Evolutionary conservation across 352 stramenopile species (phyloP).

Genomic region (Globisporangium yorkense): DNA sequence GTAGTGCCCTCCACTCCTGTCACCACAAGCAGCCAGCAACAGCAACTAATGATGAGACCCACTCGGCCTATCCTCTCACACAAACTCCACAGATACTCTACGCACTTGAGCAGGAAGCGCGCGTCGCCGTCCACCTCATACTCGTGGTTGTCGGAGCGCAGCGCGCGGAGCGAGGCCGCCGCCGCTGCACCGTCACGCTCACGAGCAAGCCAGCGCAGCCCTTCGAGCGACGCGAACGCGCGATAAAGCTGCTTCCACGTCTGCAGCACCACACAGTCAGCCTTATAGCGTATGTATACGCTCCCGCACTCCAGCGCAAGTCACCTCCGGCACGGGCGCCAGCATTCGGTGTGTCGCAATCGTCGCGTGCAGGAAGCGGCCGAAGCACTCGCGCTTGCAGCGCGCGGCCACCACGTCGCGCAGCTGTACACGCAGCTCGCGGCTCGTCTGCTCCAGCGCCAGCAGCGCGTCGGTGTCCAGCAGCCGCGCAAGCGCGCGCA

Average conservation of each 20-base stretch:
- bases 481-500: slow-evolving; percentile 22
- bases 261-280: slow-evolving; percentile 6
- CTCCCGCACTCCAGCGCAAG: too few relatives aligned
- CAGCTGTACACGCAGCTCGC: slow-evolving; percentile 9
- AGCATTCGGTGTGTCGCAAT: slow-evolving; percentile 64
- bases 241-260: slow-evolving; percentile 58
- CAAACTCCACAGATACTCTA: background rate
- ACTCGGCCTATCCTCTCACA: background rate
- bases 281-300: background rate
- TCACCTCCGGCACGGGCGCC: slow-evolving; percentile 36
- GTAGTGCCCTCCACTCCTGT: slow-evolving; percentile 65
- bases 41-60: background rate
- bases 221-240: slow-evolving; percentile 30
- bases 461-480: slow-evolving; percentile 41
- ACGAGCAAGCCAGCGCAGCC: slow-evolving; percentile 39
- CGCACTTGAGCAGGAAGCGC: slow-evolving; percentile 42
- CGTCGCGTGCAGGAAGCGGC: slow-evolving; percentile 45
- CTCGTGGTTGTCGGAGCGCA: slow-evolving; percentile 71
- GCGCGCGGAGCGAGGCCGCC: slow-evolving; percentile 42
- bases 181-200: slow-evolving; percentile 36
- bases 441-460: slow-evolving; percentile 24
- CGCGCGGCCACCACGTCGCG: slow-evolving; percentile 19
- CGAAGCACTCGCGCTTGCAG: slow-evolving; percentile 68
- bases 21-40: background rate
- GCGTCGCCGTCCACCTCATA: slow-evolving; percentile 36